Evolutionary conservation across 1,284 basidiomycete species (phyloP).

Genomic region (Pseudozyma hubeiensis): DNA sequence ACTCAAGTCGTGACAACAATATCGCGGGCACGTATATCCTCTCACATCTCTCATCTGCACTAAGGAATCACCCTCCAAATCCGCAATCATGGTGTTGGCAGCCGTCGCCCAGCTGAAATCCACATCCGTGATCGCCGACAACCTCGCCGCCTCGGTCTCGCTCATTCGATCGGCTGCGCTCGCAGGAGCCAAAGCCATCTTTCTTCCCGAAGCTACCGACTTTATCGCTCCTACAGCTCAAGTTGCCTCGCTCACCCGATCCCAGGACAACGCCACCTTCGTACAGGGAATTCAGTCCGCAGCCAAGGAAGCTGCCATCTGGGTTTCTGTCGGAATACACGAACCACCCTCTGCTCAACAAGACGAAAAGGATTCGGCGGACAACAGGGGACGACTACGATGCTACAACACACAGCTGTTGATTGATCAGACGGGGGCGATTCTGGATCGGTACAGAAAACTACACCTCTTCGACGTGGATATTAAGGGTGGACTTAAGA

Average conservation of each 20-base stretch:
- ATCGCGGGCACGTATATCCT: too few species aligned
- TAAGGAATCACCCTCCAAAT: too few species aligned
- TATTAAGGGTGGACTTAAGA: constrained; percentile 66
- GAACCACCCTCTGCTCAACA: constrained; percentile 67
- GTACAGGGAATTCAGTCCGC: constrained; percentile 67
- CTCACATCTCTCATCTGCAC: too few species aligned
- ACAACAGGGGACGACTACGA: constrained; percentile 56
- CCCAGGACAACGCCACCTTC: constrained; percentile 61
- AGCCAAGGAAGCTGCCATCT: constrained; percentile 69
- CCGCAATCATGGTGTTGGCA: constrained; percentile 52
- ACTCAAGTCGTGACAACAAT: too few species aligned
- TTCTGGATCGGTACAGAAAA: constrained; percentile 70
- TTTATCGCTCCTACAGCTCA: constrained; percentile 70
- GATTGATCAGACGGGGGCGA: constrained; percentile 69
- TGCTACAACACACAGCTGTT: constrained; percentile 72
- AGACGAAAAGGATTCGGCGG: constrained; percentile 31
- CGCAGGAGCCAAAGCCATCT: constrained; percentile 70
- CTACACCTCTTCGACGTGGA: constrained; percentile 73
- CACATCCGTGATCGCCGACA: constrained; percentile 58
- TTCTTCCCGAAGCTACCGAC: constrained; percentile 72
- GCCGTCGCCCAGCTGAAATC: constrained; percentile 64
- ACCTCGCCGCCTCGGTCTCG: constrained; percentile 40
- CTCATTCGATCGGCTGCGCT: constrained; percentile 67
- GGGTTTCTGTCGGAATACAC: constrained; percentile 71
- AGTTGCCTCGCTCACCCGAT: constrained; percentile 59